Conservation (phyloP, 164 flowering plant genomes). For the Piper longum region DNA sequence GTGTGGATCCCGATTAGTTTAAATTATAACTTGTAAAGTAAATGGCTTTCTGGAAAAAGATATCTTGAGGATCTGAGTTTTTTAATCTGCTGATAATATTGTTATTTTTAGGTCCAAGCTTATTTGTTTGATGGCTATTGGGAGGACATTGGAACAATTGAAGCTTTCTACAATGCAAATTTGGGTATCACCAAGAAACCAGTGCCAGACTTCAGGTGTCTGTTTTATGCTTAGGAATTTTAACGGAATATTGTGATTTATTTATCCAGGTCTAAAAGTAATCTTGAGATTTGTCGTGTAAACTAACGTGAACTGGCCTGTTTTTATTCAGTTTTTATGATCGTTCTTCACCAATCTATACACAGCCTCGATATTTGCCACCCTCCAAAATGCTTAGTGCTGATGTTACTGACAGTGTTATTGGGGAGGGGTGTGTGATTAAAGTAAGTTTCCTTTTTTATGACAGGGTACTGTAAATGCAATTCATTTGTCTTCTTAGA, state of each 20-base stretch:
- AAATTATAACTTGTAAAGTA: not conserved
- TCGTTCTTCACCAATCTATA: slow-evolving; percentile 89
- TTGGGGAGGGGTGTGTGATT: slow-evolving; percentile 92
- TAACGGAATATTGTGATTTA: not conserved
- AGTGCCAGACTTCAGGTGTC: slow-evolving; percentile 80
- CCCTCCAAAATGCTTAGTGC: slow-evolving; percentile 98
- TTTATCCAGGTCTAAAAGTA: not conserved
- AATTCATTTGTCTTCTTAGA: not conserved
- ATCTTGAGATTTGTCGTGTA: not conserved
- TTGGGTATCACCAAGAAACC: slow-evolving; percentile 90
- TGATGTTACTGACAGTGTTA: slow-evolving; percentile 83
- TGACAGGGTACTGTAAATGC: not conserved
- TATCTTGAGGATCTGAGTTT: not conserved
- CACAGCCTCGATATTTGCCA: slow-evolving; percentile 75
- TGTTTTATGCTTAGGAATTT: not conserved
- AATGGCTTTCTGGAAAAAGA: not conserved
- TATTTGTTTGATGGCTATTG: slow-evolving; percentile 94
- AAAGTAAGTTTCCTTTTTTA: slow-evolving; percentile 31
- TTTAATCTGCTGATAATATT: not conserved
- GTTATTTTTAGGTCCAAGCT: slow-evolving; percentile 62
- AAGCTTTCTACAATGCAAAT: slow-evolving; percentile 92
- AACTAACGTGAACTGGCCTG: not conserved
- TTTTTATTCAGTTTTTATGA: slow-evolving; percentile 66
- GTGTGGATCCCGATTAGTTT: not conserved
- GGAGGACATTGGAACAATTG: slow-evolving; percentile 97